phyloP scores from a whole-genome alignment of 768 basidiomycete species.

The Mycena olivaceomarginata region DNA sequence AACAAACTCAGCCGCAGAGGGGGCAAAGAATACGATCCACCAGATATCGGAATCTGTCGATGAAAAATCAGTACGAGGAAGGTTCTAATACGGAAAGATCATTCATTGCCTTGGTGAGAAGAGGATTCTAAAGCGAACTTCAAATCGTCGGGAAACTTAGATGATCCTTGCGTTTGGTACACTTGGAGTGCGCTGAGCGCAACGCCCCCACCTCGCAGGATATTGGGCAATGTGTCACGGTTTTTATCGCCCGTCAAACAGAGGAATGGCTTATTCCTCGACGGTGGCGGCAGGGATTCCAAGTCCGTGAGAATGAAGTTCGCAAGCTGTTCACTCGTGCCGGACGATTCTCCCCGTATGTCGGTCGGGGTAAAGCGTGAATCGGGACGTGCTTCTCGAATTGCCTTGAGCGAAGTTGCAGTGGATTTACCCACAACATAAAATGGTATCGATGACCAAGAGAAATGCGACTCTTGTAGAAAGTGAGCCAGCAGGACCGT shows the following conservation, averaged over 20 bases:
- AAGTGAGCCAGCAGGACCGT: conserved; percentile 14
- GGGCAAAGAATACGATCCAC: conserved; percentile 89
- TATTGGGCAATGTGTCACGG: conserved; percentile 75
- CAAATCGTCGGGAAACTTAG: conserved; percentile 69
- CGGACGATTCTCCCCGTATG: conserved; percentile 71
- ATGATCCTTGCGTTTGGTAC: conserved; percentile 80
- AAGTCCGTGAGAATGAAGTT: conserved; percentile 72
- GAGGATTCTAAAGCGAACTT: conserved; percentile 50
- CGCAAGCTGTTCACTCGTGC: conserved; percentile 82
- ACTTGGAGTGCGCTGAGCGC: conserved; percentile 74
- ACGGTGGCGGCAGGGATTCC: conserved; percentile 29
- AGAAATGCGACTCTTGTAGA: conserved; percentile 54
- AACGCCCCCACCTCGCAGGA: conserved; percentile 68
- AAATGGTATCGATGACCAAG: conserved; percentile 80
- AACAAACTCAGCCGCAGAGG: conserved; percentile 79
- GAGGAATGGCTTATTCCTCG: conserved; percentile 62
- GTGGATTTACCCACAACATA: conserved; percentile 88
- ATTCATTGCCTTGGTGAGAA: conserved; percentile 47
- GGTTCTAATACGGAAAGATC: conserved; percentile 4
- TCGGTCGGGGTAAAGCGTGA: conserved; percentile 51
- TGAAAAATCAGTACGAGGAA: neutral
- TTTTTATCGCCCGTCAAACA: conserved; percentile 95
- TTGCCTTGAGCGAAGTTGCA: conserved; percentile 63
- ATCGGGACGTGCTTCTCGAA: conserved; percentile 52
- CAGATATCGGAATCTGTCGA: conserved; percentile 54